A percentile compares a stretch with the other conserved stretches of the same genome.
Conservation (phyloP, 2,329 filamentous ascomycete genomes). For the Canariomyces notabilis region DNA sequence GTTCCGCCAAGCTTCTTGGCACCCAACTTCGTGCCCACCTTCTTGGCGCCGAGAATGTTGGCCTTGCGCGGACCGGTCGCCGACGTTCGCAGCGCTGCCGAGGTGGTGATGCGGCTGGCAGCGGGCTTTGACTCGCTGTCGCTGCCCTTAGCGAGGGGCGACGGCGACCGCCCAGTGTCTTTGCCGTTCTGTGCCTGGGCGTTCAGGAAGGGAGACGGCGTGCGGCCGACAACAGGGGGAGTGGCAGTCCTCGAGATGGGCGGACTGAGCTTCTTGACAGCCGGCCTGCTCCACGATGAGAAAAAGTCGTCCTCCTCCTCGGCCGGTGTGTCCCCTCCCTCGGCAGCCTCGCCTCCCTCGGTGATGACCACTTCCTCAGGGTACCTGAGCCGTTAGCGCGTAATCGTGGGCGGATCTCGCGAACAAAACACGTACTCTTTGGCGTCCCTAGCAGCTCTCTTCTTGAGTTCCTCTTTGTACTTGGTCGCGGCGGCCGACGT, state of each 20-base stretch:
- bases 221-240: constrained; percentile 73
- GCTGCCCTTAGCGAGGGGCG: constrained; percentile 65
- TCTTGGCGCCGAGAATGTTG: constrained; percentile 82
- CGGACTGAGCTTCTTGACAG: constrained; percentile 93
- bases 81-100: constrained; percentile 77
- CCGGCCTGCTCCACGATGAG: constrained; percentile 96
- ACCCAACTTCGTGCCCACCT: constrained; percentile 73
- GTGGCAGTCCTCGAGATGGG: constrained; percentile 86
- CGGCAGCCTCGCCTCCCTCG: constrained; percentile 60
- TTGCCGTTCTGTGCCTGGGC: constrained; percentile 69
- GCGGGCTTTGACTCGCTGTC: constrained; percentile 50
- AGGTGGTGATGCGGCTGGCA: constrained; percentile 69
- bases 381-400: constrained; percentile 50
- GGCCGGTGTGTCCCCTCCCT: constrained; percentile 70
- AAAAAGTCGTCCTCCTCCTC: constrained; percentile 95
- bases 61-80: constrained; percentile 67
- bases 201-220: constrained; percentile 84
- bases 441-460: constrained; percentile 75
- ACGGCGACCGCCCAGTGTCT: constrained; percentile 70
- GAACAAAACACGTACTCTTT: constrained; percentile 60
- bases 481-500: constrained; percentile 88
- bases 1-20: constrained; percentile 79
- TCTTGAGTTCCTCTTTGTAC: constrained; percentile 95
- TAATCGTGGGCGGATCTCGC: neutral
- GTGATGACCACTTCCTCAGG: constrained; percentile 81